These are phyloP conservation scores for Pisolithus microcarpus DNA, from an alignment of 768 basidiomycete genomes.

Conservation along the genomic window DNA sequence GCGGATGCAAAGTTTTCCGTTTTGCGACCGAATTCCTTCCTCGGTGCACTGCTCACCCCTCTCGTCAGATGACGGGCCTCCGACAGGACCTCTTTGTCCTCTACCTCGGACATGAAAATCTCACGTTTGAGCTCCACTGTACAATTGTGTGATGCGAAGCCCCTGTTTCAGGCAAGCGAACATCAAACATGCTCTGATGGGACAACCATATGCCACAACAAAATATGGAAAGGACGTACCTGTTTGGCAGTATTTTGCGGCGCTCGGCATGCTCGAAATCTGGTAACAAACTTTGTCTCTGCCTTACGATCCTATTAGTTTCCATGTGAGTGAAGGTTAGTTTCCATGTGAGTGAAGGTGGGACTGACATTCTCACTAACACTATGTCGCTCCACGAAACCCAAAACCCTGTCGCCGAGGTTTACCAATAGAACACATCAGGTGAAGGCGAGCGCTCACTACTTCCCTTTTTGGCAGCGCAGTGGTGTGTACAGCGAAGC, in stretches of 20 bases:
- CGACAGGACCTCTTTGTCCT: slow-evolving; percentile 7
- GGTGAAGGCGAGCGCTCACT: not conserved
- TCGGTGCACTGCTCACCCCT: slow-evolving; percentile 13
- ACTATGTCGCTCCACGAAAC: not conserved
- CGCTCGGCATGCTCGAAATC: slow-evolving; percentile 3
- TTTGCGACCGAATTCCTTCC: slow-evolving; percentile 7
- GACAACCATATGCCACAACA: slow-evolving; percentile 15
- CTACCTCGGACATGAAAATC: no score
- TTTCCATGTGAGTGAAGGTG: no score
- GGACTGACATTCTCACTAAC: not conserved
- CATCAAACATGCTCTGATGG: slow-evolving; percentile 22
- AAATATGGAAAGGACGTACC: slow-evolving; percentile 10
- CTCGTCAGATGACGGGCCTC: not conserved
- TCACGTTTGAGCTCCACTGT: slow-evolving; percentile 22
- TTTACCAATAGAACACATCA: no score
- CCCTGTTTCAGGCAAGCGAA: slow-evolving; percentile 20
- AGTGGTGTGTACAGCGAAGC: not conserved
- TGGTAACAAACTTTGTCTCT: slow-evolving; percentile 18
- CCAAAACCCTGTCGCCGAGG: not conserved
- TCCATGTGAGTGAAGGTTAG: not conserved
- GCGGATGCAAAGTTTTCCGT: no score
- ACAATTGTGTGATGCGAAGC: slow-evolving; percentile 19
- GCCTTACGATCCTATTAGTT: not conserved
- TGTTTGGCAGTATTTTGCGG: slow-evolving; percentile 9
- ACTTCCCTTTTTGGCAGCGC: not conserved